Percentiles rank a stretch among this genome's conserved stretches.
phyloP scores from a whole-genome alignment of 208 protist species.

The Trypanosoma brucei region DNA sequence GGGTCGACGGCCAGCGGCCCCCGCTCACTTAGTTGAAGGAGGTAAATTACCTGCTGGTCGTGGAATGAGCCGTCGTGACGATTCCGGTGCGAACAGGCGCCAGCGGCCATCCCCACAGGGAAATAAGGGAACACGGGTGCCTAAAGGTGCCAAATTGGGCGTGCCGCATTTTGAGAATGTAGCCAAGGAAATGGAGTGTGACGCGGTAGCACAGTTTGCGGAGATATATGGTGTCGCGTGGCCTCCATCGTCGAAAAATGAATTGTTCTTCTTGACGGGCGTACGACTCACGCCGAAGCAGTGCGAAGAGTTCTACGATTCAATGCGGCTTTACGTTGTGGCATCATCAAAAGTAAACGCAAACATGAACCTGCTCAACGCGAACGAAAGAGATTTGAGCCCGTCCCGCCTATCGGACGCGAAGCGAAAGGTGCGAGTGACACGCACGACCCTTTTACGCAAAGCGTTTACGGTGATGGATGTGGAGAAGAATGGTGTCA shows the following conservation, averaged over 20 bases:
- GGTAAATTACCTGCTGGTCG: no score
- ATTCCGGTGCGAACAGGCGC: no score
- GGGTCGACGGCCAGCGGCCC: no score
- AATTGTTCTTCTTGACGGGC: slow-evolving; percentile 57
- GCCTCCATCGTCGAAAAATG: slow-evolving; percentile 30
- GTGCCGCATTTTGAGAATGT: neutral
- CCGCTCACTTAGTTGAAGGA: no score
- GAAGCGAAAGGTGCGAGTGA: slow-evolving; percentile 12
- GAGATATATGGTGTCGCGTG: slow-evolving; percentile 51
- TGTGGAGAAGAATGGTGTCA: slow-evolving; percentile 31
- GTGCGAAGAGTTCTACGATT: slow-evolving; percentile 43
- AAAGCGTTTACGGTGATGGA: slow-evolving; percentile 63
- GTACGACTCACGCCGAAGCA: slow-evolving; percentile 51
- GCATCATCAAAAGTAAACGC: slow-evolving; percentile 3
- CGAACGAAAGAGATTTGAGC: neutral
- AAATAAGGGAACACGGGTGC: neutral
- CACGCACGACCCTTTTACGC: slow-evolving; percentile 34
- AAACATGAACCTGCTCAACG: neutral
- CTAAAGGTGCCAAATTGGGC: neutral
- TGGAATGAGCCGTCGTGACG: no score
- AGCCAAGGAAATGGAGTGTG: neutral
- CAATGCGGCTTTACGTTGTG: slow-evolving; percentile 28
- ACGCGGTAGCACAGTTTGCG: slow-evolving; percentile 34
- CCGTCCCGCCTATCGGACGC: neutral
- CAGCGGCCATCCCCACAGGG: neutral